These are phyloP conservation scores for Mucor lusitanicus DNA, from an alignment of 371 early-diverging fungal genomes.

Conservation along the genomic window DNA sequence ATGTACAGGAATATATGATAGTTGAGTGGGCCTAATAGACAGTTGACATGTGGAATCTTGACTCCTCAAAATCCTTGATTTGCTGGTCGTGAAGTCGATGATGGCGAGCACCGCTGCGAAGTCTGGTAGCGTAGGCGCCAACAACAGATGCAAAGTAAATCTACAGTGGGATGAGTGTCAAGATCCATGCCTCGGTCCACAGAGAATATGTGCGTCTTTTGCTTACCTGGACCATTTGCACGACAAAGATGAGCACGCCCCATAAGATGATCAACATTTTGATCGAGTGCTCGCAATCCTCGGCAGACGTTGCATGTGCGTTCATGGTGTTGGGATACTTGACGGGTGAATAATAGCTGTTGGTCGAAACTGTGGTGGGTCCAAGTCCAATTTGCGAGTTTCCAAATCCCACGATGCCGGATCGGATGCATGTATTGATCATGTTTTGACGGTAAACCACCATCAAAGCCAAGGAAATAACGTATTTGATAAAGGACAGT, in stretches of 20 bases:
- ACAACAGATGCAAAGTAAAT: conserved; percentile 55
- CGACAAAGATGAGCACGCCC: conserved; percentile 39
- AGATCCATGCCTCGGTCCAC: background rate
- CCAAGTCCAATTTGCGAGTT: conserved; percentile 36
- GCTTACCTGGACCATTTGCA: conserved; percentile 44
- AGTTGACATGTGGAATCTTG: conserved; percentile 55
- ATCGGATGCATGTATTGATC: conserved; percentile 43
- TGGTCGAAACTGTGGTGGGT: conserved; percentile 29
- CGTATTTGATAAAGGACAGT: conserved; percentile 43
- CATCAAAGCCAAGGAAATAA: conserved; percentile 45
- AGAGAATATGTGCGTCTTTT: background rate
- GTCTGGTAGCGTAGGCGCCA: conserved; percentile 43
- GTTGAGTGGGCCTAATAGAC: conserved; percentile 37
- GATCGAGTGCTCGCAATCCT: conserved; percentile 32
- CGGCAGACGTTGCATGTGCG: conserved; percentile 31
- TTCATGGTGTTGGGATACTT: conserved; percentile 43
- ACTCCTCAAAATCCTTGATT: conserved; percentile 57
- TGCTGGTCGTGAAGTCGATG: conserved; percentile 55
- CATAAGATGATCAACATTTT: conserved; percentile 35
- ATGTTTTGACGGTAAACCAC: conserved; percentile 28
- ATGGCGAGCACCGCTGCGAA: conserved; percentile 52
- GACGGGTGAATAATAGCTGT: conserved; percentile 46
- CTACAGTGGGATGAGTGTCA: conserved; percentile 8
- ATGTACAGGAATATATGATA: background rate
- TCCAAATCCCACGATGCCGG: conserved; percentile 43